Evolutionary conservation across 441 rosid genomes (phyloP), one percentile per base, ranked within the genome.

Genomic region (Breynia disticha): DNA sequence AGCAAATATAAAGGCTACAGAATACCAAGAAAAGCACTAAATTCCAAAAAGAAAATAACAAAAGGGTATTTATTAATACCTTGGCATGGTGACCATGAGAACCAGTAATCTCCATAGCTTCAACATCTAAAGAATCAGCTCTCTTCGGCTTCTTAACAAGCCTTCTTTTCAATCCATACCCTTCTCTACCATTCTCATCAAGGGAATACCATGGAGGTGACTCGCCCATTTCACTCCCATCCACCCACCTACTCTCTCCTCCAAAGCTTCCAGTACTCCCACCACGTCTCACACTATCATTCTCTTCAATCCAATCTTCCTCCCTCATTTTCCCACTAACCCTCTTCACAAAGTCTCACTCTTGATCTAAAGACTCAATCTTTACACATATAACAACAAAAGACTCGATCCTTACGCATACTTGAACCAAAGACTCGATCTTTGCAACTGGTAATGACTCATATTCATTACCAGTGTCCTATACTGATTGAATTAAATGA

Each of bases 81-180:
- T 88, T 93, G 16, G 72, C 56, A 61, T 48, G 63, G 56, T 78
- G 84, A 41, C 60, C 67, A 58, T 69, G 76, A 70, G 77, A 76
- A 64, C 79, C 82, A 54, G 81, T 77, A 68, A 93, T 70, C 63
- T 82, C 97, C 98, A 91, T 86, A 54, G 98, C 91, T 76, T 88
- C 97, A 59, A 88, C 98, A 72, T 93, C 98, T 53, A 93, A 78
- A 70, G 95, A 88, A 70, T 93, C 86, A 55, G 53, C 79, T 75
- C 93, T 78, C 51, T 68, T 82, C 3, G 85, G 79, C 66, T 73
- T 93, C 81, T 81, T 88, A 60, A 69, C 77, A 5, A 93, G 67
- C 66, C 98, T 76, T 71, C 91, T 82, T 71, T 95, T 82, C 69
- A 88, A 70, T 41, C 90, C 86, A 66, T 61, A 75, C 66, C 79